Percentiles rank a stretch among this genome's conserved stretches.
Conservation (phyloP, 164 flowering plant species). For the Taxillus chinensis region DNA sequence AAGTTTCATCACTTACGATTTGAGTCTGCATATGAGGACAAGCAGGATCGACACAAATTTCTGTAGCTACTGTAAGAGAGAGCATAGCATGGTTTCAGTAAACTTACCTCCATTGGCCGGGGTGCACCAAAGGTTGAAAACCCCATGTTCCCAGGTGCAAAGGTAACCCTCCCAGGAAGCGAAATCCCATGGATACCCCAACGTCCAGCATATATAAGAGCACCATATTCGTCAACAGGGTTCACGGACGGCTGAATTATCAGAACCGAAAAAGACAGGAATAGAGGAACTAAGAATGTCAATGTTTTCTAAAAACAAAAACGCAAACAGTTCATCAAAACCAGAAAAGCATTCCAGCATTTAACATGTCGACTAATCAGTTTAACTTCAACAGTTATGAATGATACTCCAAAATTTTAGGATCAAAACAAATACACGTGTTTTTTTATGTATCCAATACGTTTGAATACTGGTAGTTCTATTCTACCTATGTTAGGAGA, state of each 20-base stretch:
- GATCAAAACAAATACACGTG: too few species aligned
- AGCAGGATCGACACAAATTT: not conserved
- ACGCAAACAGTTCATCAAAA: not conserved
- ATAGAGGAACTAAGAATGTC: too few species aligned
- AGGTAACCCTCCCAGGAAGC: constrained; percentile 89
- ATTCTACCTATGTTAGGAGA: too few species aligned
- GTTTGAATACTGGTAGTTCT: too few species aligned
- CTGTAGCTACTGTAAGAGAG: too few species aligned
- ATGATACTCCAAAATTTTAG: too few species aligned
- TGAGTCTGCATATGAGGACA: constrained; percentile 52
- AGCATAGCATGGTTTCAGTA: not conserved
- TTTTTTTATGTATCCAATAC: too few species aligned
- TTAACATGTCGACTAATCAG: too few species aligned
- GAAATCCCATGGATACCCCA: constrained; percentile 90
- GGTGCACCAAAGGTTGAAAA: constrained; percentile 94
- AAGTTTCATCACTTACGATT: constrained; percentile 73
- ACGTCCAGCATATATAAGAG: constrained; percentile 75
- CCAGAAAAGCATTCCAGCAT: not conserved
- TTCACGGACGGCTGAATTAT: constrained; percentile 51
- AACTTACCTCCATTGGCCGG: constrained; percentile 74
- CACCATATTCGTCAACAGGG: constrained; percentile 86
- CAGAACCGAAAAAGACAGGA: constrained; percentile 2
- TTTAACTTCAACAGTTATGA: too few species aligned
- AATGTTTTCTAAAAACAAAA: not conserved
- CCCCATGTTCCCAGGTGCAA: constrained; percentile 88